phyloP scores from a whole-genome alignment of 208 protist species.

The Leishmania martiniquensis region DNA sequence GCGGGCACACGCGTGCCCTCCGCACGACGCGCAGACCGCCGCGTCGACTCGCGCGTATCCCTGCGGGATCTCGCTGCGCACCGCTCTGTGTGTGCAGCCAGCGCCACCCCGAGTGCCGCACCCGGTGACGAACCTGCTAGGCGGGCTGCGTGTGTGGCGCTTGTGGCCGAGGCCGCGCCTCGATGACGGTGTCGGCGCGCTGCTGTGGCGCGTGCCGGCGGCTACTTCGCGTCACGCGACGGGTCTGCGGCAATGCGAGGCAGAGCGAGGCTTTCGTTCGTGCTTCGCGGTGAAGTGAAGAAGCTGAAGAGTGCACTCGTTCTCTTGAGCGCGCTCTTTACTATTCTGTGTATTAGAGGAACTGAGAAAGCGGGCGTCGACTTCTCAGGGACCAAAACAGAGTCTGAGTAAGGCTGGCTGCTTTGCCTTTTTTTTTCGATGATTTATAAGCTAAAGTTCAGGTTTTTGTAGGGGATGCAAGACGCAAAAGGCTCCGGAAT shows the following conservation, averaged over 20 bases:
- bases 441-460: too few species aligned
- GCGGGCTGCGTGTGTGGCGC: neutral
- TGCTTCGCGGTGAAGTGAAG: neutral
- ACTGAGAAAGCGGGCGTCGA: too few species aligned
- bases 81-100: neutral
- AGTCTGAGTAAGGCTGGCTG: neutral
- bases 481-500: too few species aligned
- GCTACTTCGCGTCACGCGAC: neutral
- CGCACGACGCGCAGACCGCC: too few species aligned
- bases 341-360: too few species aligned
- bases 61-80: neutral
- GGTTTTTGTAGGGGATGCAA: too few species aligned
- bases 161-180: neutral
- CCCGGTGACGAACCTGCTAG: neutral
- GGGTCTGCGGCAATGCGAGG: too few species aligned
- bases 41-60: neutral
- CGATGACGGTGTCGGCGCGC: neutral
- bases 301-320: neutral
- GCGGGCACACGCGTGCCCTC: too few species aligned
- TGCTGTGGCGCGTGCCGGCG: neutral
- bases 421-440: too few species aligned
- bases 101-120: neutral
- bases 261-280: neutral
- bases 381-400: too few species aligned
- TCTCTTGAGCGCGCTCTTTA: neutral